These are phyloP conservation scores for Funneliformis caledonium DNA, from an alignment of 371 early-diverging fungal genomes.

Conservation along the genomic window DNA sequence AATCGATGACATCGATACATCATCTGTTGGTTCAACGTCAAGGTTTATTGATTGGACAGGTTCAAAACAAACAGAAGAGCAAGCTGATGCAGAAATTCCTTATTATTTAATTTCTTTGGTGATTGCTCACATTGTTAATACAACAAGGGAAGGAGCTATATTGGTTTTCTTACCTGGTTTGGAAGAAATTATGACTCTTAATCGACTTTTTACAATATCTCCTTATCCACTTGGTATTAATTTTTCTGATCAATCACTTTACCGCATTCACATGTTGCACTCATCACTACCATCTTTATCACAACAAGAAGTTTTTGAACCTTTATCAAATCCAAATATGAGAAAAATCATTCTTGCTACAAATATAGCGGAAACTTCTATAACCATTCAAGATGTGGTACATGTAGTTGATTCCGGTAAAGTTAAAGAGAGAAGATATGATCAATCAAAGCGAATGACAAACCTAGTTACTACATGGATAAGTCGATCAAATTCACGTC, in stretches of 20 bases:
- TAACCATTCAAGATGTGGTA: constrained; percentile 83
- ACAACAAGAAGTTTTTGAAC: constrained; percentile 72
- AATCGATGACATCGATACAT: constrained; percentile 49
- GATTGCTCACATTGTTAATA: constrained; percentile 48
- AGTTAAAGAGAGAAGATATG: constrained; percentile 61
- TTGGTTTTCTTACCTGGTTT: constrained; percentile 82
- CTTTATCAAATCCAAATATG: constrained; percentile 51
- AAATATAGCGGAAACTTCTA: constrained; percentile 91
- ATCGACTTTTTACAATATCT: constrained; percentile 44
- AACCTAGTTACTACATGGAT: constrained; percentile 63
- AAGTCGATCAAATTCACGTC: constrained; percentile 72
- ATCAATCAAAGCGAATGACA: constrained; percentile 60
- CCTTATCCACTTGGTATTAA: constrained; percentile 45
- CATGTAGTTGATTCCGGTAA: constrained; percentile 83
- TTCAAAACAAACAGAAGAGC: constrained; percentile 47
- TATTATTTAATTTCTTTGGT: constrained; percentile 47
- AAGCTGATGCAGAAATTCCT: constrained; percentile 50
- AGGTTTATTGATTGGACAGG: constrained; percentile 43
- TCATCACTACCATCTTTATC: constrained; percentile 61
- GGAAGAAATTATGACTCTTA: constrained; percentile 58
- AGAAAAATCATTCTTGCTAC: constrained; percentile 85
- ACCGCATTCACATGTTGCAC: constrained; percentile 62
- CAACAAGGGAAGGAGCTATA: constrained; percentile 57
- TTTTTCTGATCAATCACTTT: constrained; percentile 44
- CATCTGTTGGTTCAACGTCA: constrained; percentile 45